Evolutionary conservation across 768 basidiomycete species (phyloP).

Genomic region (Boletus reticuloceps): DNA sequence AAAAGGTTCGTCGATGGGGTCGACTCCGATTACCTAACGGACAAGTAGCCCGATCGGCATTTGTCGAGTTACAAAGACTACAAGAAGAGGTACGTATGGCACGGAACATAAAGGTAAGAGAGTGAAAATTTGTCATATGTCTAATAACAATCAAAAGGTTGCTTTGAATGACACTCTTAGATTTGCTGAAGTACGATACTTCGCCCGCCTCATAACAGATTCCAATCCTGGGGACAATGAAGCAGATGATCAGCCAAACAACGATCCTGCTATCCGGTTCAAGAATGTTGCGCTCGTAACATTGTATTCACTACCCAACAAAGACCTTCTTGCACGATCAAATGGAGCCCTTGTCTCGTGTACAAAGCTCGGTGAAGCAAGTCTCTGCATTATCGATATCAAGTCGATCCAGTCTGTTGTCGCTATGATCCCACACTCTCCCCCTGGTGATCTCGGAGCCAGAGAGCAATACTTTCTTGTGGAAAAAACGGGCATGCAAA

Average conservation of each 20-base stretch:
- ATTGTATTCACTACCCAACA: background rate
- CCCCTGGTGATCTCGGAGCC: background rate
- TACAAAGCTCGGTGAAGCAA: background rate
- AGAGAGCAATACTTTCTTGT: background rate
- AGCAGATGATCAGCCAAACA: no score
- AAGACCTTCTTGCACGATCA: background rate
- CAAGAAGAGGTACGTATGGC: background rate
- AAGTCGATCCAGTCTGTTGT: background rate
- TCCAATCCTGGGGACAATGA: no score
- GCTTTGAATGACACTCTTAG: background rate
- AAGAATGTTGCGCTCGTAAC: background rate
- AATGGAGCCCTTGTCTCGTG: background rate
- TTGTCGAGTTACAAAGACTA: background rate
- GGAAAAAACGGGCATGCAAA: background rate
- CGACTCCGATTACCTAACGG: background rate
- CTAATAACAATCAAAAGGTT: background rate
- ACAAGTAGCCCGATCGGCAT: background rate
- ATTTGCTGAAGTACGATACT: background rate
- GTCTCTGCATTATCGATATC: background rate
- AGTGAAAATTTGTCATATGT: background rate
- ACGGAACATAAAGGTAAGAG: background rate
- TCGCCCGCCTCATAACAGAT: background rate
- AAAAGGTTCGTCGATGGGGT: background rate
- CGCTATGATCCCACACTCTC: background rate
- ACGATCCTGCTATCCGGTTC: background rate